Evolutionary conservation across 352 stramenopile genomes (phyloP).

Genomic region (Pythium phragmitis): DNA sequence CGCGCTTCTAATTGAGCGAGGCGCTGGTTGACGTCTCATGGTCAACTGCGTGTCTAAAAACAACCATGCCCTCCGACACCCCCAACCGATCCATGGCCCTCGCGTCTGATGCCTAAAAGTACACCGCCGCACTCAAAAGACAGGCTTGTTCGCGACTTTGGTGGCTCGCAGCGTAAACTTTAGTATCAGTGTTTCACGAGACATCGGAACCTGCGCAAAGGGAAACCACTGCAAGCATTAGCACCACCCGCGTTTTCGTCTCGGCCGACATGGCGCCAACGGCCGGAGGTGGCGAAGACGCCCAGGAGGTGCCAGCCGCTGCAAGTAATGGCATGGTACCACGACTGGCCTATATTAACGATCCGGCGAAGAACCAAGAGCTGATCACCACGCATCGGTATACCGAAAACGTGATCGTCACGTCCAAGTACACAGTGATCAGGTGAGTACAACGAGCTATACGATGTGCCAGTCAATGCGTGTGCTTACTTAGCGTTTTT

Average conservation of each 20-base stretch:
- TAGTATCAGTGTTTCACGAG: background rate
- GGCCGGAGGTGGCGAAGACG: background rate
- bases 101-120: no score
- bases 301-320: conserved; percentile 1
- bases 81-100: no score
- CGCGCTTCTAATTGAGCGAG: no score
- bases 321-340: conserved; percentile 13
- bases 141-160: no score
- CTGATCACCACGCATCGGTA: conserved; percentile 50
- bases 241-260: conserved; percentile 20
- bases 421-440: conserved; percentile 90
- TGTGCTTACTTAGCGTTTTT: background rate
- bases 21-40: no score
- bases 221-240: conserved; percentile 17
- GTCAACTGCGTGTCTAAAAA: no score
- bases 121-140: no score
- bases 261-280: conserved; percentile 20
- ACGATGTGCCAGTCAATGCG: background rate
- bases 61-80: no score
- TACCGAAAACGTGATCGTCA: conserved; percentile 81
- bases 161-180: no score
- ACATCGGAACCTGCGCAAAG: conserved; percentile 5
- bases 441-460: conserved; percentile 10
- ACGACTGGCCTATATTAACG: conserved; percentile 56
- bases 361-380: conserved; percentile 49